Percentiles rank a stretch among this genome's conserved stretches.
These are phyloP conservation scores for Xenosphaeropsis pyriputrescens DNA, from an alignment of 2,329 filamentous ascomycete species.

Conservation along the genomic window DNA sequence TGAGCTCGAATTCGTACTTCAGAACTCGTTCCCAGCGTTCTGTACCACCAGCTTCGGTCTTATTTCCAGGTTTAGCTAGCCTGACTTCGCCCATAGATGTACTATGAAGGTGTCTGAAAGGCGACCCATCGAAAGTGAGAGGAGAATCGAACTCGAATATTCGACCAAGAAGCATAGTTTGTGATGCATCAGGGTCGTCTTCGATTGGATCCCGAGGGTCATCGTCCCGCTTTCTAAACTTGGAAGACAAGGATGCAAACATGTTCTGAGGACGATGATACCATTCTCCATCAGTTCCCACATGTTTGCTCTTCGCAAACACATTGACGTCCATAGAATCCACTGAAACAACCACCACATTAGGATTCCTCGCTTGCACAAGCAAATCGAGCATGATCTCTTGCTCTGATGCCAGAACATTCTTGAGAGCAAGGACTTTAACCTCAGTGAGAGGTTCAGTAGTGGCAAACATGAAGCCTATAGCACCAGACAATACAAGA, in stretches of 20 bases:
- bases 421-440: slow-evolving; percentile 65
- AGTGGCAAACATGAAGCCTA: slow-evolving; percentile 81
- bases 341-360: slow-evolving; percentile 77
- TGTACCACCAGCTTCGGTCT: slow-evolving; percentile 66
- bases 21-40: slow-evolving; percentile 84
- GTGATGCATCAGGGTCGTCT: slow-evolving; percentile 47
- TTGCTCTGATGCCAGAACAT: slow-evolving; percentile 85
- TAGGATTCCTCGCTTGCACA: slow-evolving; percentile 82
- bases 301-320: slow-evolving; percentile 86
- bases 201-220: slow-evolving; percentile 18
- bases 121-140: slow-evolving; percentile 77
- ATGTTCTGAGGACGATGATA: slow-evolving; percentile 26
- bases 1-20: slow-evolving; percentile 84
- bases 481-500: slow-evolving; percentile 68
- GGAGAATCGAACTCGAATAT: slow-evolving; percentile 80
- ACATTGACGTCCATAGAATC: slow-evolving; percentile 80
- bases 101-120: slow-evolving; percentile 60
- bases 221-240: slow-evolving; percentile 16
- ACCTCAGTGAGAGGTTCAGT: slow-evolving; percentile 77
- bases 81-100: slow-evolving; percentile 73
- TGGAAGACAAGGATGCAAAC: slow-evolving; percentile 10
- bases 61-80: slow-evolving; percentile 71
- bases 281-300: slow-evolving; percentile 48
- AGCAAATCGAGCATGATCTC: slow-evolving; percentile 89
- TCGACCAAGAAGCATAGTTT: slow-evolving; percentile 84